A percentile compares a stretch with the other conserved stretches of the same genome.
These are phyloP conservation scores for Penicillium vulpinum DNA, from an alignment of 2,329 filamentous ascomycete species.

Conservation along the genomic window DNA sequence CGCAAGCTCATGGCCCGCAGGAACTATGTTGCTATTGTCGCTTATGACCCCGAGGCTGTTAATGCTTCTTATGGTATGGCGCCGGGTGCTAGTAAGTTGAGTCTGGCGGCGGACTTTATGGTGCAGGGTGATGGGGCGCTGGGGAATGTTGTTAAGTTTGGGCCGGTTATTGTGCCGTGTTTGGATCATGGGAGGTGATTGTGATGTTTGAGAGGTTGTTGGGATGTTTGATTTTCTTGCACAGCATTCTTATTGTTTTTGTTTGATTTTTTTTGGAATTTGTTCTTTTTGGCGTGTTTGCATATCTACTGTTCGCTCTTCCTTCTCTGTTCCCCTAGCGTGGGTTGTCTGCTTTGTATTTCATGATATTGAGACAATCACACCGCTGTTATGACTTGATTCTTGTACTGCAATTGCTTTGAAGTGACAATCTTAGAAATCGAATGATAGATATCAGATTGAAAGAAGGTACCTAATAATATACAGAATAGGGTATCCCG, in stretches of 20 bases:
- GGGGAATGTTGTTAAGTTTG: conserved; percentile 86
- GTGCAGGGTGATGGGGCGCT: conserved; percentile 88
- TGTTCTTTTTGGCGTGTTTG: conserved; percentile 4
- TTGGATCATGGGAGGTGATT: conserved; percentile 63
- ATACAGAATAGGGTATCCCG: background rate
- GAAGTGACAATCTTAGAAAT: background rate
- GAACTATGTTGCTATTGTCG: conserved; percentile 92
- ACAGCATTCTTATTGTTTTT: conserved; percentile 7
- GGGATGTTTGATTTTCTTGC: background rate
- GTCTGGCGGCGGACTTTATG: conserved; percentile 92
- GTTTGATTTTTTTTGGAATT: background rate
- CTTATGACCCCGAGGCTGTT: conserved; percentile 83
- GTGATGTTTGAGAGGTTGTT: background rate
- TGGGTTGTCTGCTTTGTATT: too few species aligned
- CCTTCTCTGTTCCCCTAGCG: background rate
- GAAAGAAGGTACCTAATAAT: background rate
- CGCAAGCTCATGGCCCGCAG: conserved; percentile 90
- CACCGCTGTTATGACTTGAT: background rate
- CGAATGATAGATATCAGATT: background rate
- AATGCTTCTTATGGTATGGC: conserved; percentile 45
- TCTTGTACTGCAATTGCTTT: background rate
- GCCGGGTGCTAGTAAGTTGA: conserved; percentile 58
- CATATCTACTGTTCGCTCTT: background rate
- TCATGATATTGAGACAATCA: background rate
- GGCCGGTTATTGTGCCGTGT: conserved; percentile 90